A percentile compares a stretch with the other conserved stretches of the same genome.
Evolutionary conservation across 2,329 filamentous ascomycete genomes (phyloP).

Genomic region (Nemania sp.): DNA sequence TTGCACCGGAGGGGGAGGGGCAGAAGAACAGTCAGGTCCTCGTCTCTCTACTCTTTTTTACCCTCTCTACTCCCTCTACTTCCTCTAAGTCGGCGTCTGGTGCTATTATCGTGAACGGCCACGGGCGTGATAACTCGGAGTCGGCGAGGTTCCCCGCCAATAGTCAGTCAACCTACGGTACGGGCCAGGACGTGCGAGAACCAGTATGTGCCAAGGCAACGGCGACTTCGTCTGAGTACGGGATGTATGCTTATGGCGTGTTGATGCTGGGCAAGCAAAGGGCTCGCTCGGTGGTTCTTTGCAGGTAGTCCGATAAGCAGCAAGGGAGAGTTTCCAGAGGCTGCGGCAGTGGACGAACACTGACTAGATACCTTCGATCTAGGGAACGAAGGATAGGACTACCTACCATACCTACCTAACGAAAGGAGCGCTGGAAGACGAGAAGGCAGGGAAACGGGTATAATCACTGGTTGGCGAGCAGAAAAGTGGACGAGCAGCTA

Average conservation of each 20-base stretch:
- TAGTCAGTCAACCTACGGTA: conserved; percentile 1
- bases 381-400: conserved; percentile 15
- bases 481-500: conserved; percentile 26
- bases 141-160: conserved; percentile 21
- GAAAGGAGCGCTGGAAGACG: conserved; percentile 11
- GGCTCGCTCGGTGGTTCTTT: background rate
- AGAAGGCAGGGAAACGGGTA: conserved; percentile 16
- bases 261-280: conserved; percentile 4
- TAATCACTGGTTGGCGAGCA: conserved; percentile 5
- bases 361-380: conserved; percentile 2
- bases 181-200: background rate
- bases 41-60: background rate
- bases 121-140: background rate
- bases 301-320: background rate
- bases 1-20: too few relatives aligned
- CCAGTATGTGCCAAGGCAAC: background rate
- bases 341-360: conserved; percentile 14
- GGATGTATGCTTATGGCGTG: background rate
- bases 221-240: background rate
- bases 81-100: background rate
- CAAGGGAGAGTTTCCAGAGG: conserved; percentile 1
- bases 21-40: conserved; percentile 9
- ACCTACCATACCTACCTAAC: background rate
- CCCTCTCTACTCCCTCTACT: background rate
- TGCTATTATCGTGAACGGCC: conserved; percentile 1